phyloP scores from a whole-genome alignment of 2,329 filamentous ascomycete genomes.

The Aspergillus glaucus region DNA sequence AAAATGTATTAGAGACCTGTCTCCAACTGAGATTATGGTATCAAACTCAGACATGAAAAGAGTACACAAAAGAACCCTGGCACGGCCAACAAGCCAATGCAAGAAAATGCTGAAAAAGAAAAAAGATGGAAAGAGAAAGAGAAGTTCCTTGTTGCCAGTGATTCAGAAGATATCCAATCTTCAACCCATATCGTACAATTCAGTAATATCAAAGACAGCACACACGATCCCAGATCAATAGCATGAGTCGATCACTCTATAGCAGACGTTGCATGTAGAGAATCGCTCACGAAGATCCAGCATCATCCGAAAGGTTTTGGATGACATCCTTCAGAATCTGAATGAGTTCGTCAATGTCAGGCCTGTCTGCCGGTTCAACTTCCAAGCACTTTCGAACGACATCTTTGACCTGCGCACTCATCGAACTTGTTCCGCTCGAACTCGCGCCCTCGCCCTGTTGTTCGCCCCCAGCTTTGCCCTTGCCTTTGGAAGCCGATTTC shows the following conservation, averaged over 20 bases:
- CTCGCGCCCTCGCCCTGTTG: slow-evolving; percentile 22
- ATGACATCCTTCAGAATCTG: slow-evolving; percentile 69
- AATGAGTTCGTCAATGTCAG: slow-evolving; percentile 80
- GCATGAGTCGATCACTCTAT: too few species aligned
- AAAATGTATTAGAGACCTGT: too few species aligned
- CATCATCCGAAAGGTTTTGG: slow-evolving; percentile 59
- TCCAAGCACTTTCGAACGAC: slow-evolving; percentile 79
- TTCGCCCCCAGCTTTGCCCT: slow-evolving; percentile 42
- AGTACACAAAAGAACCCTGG: too few species aligned
- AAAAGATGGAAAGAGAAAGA: too few species aligned
- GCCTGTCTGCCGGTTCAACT: slow-evolving; percentile 81
- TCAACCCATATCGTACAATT: slow-evolving; percentile 19
- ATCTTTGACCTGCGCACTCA: slow-evolving; percentile 78
- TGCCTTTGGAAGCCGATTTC: slow-evolving; percentile 54
- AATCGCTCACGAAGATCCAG: slow-evolving; percentile 7
- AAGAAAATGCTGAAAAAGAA: too few species aligned
- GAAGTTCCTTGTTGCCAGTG: too few species aligned
- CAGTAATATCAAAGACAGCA: slow-evolving; percentile 4
- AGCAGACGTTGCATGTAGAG: too few species aligned
- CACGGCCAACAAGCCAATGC: too few species aligned
- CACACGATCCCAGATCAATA: slow-evolving; percentile 1
- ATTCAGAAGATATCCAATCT: slow-evolving; percentile 9
- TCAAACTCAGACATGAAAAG: too few species aligned
- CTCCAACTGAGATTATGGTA: too few species aligned
- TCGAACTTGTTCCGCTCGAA: slow-evolving; percentile 45